Evolutionary conservation across 2,329 filamentous ascomycete genomes (phyloP).

Genomic region (Magnaporthiopsis incrustans): DNA sequence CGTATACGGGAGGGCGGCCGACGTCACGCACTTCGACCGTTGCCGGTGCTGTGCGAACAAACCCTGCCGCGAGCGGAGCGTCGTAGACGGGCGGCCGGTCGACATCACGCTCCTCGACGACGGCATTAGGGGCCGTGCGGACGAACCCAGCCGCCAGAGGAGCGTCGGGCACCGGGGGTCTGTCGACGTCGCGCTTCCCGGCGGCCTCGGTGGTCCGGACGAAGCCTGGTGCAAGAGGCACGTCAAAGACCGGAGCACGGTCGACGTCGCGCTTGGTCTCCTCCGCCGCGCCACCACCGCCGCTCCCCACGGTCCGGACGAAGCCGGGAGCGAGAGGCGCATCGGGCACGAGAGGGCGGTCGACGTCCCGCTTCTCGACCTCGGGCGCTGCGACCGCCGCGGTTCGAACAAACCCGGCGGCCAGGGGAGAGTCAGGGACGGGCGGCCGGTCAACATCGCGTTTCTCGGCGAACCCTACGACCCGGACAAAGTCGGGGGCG

Average conservation of each 20-base stretch:
- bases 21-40: background rate
- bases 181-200: background rate
- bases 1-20: background rate
- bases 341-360: conserved; percentile 7
- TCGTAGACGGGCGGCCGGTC: conserved; percentile 8
- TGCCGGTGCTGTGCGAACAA: background rate
- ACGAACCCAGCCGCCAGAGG: background rate
- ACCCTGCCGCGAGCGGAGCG: background rate
- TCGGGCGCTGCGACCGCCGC: too few relatives aligned
- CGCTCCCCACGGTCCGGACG: background rate
- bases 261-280: background rate
- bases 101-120: background rate
- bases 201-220: too few relatives aligned
- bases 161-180: conserved; percentile 6
- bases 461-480: background rate
- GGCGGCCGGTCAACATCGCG: background rate
- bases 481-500: background rate
- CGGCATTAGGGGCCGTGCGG: too few relatives aligned
- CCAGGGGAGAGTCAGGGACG: background rate
- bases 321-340: background rate
- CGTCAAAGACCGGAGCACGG: too few relatives aligned
- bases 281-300: too few relatives aligned
- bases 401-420: too few relatives aligned
- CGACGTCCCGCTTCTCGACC: background rate
- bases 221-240: too few relatives aligned